Conservation (phyloP, 2,329 filamentous ascomycete genomes). For the Fusarium sp. region DNA sequence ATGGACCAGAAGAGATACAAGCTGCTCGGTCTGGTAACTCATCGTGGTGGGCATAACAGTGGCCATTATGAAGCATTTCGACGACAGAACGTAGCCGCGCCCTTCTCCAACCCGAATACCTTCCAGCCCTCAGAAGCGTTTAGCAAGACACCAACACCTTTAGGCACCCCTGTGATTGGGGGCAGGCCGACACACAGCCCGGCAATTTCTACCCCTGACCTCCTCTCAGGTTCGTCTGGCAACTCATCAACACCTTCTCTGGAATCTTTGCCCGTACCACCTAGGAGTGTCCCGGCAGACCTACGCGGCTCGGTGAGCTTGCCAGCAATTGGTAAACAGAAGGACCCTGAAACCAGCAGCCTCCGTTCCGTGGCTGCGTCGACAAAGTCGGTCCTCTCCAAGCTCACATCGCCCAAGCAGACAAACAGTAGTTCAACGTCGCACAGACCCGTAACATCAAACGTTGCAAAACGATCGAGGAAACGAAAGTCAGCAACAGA, state of each 20-base stretch:
- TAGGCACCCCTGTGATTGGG: constrained; percentile 59
- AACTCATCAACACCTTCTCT: constrained; percentile 53
- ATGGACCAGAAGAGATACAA: constrained; percentile 83
- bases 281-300: constrained; percentile 49
- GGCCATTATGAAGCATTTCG: constrained; percentile 98
- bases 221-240: constrained; percentile 54
- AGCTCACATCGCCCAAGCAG: constrained; percentile 55
- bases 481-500: constrained; percentile 70
- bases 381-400: constrained; percentile 64
- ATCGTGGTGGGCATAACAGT: constrained; percentile 95
- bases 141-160: constrained; percentile 68
- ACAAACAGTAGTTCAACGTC: constrained; percentile 36
- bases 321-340: constrained; percentile 49
- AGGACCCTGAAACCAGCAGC: constrained; percentile 62
- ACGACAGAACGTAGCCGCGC: constrained; percentile 81
- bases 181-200: constrained; percentile 56
- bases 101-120: constrained; percentile 83
- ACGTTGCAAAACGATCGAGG: constrained; percentile 54
- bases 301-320: constrained; percentile 41
- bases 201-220: constrained; percentile 59
- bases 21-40: constrained; percentile 87
- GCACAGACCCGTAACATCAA: constrained; percentile 36
- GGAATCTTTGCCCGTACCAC: constrained; percentile 46
- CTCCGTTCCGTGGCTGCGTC: constrained; percentile 68
- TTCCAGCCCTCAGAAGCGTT: constrained; percentile 82